These are phyloP conservation scores for Cadophora sp. DNA, from an alignment of 2,329 filamentous ascomycete genomes.

Conservation along the genomic window DNA sequence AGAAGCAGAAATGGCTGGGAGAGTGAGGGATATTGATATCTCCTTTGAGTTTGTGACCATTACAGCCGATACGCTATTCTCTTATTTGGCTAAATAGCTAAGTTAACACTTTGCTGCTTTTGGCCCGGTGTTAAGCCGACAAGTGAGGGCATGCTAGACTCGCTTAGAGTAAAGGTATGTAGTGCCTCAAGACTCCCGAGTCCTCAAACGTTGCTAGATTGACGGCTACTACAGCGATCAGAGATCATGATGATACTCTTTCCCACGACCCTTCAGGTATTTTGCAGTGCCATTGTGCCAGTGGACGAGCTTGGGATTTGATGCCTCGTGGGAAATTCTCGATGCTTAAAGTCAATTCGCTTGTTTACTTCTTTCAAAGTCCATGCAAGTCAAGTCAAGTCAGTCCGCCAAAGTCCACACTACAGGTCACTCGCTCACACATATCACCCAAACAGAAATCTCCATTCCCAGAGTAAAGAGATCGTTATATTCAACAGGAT, in stretches of 20 bases:
- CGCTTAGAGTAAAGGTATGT: too few species aligned
- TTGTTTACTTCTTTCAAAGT: neutral
- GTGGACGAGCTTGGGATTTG: too few species aligned
- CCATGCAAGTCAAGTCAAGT: neutral
- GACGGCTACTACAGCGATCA: too few species aligned
- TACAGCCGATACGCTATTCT: conserved; percentile 56
- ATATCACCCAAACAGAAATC: neutral
- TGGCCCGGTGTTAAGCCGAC: neutral
- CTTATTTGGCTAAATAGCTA: conserved; percentile 36
- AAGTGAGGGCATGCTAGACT: neutral
- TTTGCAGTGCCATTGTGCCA: too few species aligned
- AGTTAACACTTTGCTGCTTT: too few species aligned
- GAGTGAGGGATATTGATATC: conserved; percentile 62
- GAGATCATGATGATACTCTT: too few species aligned
- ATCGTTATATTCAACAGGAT: conserved; percentile 25
- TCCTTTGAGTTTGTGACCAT: conserved; percentile 66
- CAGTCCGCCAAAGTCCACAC: neutral
- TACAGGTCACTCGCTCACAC: neutral
- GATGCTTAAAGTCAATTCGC: too few species aligned
- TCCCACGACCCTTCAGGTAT: too few species aligned
- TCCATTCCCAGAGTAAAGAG: conserved; percentile 10
- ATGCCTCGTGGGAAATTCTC: too few species aligned
- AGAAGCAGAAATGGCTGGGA: conserved; percentile 47
- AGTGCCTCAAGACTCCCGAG: too few species aligned
- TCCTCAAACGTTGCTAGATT: too few species aligned